Conservation (phyloP, 257 asterid genomes). For the Fraxinus pennsylvanica region DNA sequence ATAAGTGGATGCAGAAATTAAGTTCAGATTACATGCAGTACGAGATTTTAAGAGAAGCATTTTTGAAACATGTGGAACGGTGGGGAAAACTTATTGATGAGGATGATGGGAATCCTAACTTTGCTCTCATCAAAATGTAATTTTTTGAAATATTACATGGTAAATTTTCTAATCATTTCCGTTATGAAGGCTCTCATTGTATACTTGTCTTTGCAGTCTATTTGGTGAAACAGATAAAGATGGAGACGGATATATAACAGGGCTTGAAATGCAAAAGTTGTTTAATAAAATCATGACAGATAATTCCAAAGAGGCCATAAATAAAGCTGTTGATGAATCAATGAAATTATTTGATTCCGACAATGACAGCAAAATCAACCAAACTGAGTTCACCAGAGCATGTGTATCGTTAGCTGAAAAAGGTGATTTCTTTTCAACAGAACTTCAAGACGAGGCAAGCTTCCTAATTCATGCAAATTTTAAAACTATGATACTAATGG, state of each 20-base stretch:
- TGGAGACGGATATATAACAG: conserved; percentile 1
- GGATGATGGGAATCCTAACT: background rate
- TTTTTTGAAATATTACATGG: background rate
- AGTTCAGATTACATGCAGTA: background rate
- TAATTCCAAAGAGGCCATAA: no score
- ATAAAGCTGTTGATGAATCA: no score
- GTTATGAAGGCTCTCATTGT: background rate
- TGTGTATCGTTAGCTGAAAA: no score
- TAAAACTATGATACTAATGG: no score
- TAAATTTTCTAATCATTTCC: background rate
- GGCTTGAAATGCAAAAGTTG: conserved; percentile 4
- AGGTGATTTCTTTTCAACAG: no score
- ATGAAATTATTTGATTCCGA: no score
- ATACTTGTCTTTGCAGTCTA: background rate
- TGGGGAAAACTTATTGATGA: background rate
- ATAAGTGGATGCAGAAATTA: background rate
- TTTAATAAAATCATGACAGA: background rate
- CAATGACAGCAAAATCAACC: no score
- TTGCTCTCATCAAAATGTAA: background rate
- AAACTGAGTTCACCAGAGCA: no score
- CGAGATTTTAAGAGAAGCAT: no score
- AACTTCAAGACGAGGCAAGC: no score
- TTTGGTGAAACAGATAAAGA: conserved; percentile 11
- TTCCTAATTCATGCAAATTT: no score
- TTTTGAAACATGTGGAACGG: background rate